Base-by-base conservation (phyloP, 306 rosid genomes). In the Gleditsia sinensis region DNA sequence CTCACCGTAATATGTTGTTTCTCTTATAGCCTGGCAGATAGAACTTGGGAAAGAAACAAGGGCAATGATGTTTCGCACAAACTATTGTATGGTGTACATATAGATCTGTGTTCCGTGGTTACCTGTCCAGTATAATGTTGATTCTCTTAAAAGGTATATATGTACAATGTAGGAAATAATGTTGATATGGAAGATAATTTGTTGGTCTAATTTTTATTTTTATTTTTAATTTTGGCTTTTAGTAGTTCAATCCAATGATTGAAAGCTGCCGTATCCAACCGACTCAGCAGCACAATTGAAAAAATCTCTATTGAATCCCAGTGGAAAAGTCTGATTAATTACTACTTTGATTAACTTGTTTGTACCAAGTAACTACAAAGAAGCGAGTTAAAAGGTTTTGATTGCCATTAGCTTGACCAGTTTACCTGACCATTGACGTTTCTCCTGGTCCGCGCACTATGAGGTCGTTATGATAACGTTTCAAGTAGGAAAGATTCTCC, bases 401-500 rank as follows among this genome's bases (percentile, higher is more conserved):
- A 30, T 67, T 59, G 57, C 53, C 53, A 60, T 19, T 69, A 45
- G 49, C 36, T 79, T 72, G 70, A 65, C 78, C 64, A 16, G 16
- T 57, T 37, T 14, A 46, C 50, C 58, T 57, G 67, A 5, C 45
- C n/a, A 36, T 75, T 63, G 50, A 14, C 65, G 21, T 32, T 5
- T 34, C 57, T 3, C 34, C 51, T 48, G 0, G 1, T 55, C 64
- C 48, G 33, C 54, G 74, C 42, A 43, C 46, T 7, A 49, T 51
- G 54, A 69, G 81, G 78, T 76, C 21, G 43, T 46, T 54, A 62
- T 21, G 34, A 81, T 60, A 46, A 55, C 32, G 64, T 81, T 55
- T 54, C 23, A 57, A 71, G 75, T 28, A 69, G 76, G 37, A 76
- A 48, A 81, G 79, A 72, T 81, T 81, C 82, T 81, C 63, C 71